phyloP scores from a whole-genome alignment of 2,329 filamentous ascomycete species.

The Fusarium citri region DNA sequence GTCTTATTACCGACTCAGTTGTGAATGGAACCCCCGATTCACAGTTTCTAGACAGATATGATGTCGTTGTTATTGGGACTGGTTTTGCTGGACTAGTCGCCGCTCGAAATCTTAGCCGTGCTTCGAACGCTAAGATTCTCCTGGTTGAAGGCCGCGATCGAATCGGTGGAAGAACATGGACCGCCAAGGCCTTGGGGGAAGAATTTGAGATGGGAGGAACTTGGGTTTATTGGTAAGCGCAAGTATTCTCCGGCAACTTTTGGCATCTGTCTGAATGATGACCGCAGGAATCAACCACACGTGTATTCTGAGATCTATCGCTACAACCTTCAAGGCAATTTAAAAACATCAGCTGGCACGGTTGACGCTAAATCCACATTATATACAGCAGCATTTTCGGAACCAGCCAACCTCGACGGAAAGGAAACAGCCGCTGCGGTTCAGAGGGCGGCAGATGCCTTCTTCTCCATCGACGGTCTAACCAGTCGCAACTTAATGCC shows the following conservation, averaged over 20 bases:
- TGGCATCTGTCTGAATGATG: too few relatives aligned
- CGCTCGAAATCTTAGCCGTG: slow-evolving; percentile 3
- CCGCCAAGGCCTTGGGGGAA: slow-evolving; percentile 47
- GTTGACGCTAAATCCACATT: slow-evolving; percentile 7
- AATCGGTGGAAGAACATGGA: slow-evolving; percentile 57
- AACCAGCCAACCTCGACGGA: background rate
- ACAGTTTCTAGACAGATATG: slow-evolving; percentile 8
- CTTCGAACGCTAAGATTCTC: slow-evolving; percentile 36
- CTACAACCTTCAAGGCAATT: slow-evolving; percentile 31
- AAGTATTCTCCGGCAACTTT: too few relatives aligned
- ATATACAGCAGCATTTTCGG: slow-evolving; percentile 2
- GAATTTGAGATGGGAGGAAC: slow-evolving; percentile 57
- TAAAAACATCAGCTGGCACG: slow-evolving; percentile 30
- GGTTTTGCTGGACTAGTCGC: slow-evolving; percentile 26
- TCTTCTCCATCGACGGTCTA: slow-evolving; percentile 49
- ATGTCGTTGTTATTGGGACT: slow-evolving; percentile 27
- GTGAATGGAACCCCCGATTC: slow-evolving; percentile 4
- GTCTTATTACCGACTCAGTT: slow-evolving; percentile 28
- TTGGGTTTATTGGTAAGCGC: slow-evolving; percentile 49
- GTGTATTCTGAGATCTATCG: slow-evolving; percentile 32
- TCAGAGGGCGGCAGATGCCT: slow-evolving; percentile 37
- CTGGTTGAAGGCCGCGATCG: slow-evolving; percentile 55
- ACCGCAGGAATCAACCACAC: slow-evolving; percentile 32
- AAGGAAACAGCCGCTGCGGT: slow-evolving; percentile 1
- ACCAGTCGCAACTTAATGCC: slow-evolving; percentile 50